Conservation (phyloP, 2,329 filamentous ascomycete genomes). For the Pseudocercospora cruenta region DNA sequence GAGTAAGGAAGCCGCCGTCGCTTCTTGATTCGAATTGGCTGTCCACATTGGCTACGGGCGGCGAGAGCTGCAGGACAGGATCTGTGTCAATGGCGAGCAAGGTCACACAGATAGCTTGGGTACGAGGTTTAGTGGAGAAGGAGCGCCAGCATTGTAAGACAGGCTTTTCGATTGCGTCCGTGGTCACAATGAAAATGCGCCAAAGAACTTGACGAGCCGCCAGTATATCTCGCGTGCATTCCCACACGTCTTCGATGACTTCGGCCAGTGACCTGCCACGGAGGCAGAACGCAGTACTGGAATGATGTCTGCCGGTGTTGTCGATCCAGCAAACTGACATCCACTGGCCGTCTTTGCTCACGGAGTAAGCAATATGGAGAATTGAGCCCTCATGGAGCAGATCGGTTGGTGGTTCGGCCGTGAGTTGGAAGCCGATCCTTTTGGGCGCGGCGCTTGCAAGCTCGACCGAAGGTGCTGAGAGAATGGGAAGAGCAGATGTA, state of each 20-base stretch:
- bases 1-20: slow-evolving; percentile 55
- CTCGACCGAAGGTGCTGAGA: slow-evolving; percentile 70
- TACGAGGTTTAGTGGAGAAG: slow-evolving; percentile 40
- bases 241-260: slow-evolving; percentile 76
- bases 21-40: slow-evolving; percentile 19
- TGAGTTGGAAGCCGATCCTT: slow-evolving; percentile 74
- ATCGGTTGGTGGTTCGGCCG: slow-evolving; percentile 68
- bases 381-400: slow-evolving; percentile 77
- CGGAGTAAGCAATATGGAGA: slow-evolving; percentile 78
- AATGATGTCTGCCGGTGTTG: slow-evolving; percentile 72
- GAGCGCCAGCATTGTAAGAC: slow-evolving; percentile 32
- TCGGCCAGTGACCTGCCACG: slow-evolving; percentile 64
- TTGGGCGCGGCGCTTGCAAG: slow-evolving; percentile 72
- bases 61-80: slow-evolving; percentile 26
- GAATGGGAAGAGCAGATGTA: slow-evolving; percentile 47
- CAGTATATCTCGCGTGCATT: slow-evolving; percentile 71
- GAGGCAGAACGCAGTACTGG: slow-evolving; percentile 73
- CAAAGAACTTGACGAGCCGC: slow-evolving; percentile 72
- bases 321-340: slow-evolving; percentile 81
- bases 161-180: slow-evolving; percentile 22
- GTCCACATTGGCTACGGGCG: slow-evolving; percentile 17
- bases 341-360: slow-evolving; percentile 77
- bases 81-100: slow-evolving; percentile 28
- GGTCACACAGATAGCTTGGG: slow-evolving; percentile 40
- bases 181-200: slow-evolving; percentile 70